Percentiles rank a stretch among this genome's conserved stretches.
These are phyloP conservation scores for Paxillus ammoniavirescens DNA, from an alignment of 768 basidiomycete genomes.

Conservation along the genomic window DNA sequence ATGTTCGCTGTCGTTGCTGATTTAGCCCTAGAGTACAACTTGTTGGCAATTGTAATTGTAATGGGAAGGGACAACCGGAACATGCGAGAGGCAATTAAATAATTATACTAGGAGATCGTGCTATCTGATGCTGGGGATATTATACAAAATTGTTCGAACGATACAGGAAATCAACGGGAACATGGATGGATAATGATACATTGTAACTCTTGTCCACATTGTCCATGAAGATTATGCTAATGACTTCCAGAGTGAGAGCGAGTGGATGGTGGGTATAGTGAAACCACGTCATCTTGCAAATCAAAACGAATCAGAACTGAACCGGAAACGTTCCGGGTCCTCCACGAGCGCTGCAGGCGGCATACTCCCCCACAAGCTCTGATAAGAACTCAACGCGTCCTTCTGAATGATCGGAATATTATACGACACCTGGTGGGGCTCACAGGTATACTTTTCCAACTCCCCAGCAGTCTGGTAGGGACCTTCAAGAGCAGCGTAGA, in stretches of 20 bases:
- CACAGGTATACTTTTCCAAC: slow-evolving; percentile 18
- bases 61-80: neutral
- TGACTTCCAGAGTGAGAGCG: neutral
- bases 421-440: slow-evolving; percentile 3
- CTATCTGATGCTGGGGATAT: no score
- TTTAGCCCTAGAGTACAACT: neutral
- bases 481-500: slow-evolving; percentile 19
- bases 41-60: neutral
- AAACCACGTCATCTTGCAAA: neutral
- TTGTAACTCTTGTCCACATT: neutral
- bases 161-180: neutral
- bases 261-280: neutral
- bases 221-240: neutral
- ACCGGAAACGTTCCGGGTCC: slow-evolving; percentile 1
- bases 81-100: neutral
- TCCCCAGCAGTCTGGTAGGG: slow-evolving; percentile 26
- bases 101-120: neutral
- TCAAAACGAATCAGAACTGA: neutral
- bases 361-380: slow-evolving; percentile 24
- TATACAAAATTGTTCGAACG: neutral
- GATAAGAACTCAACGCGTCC: slow-evolving; percentile 21
- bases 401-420: slow-evolving; percentile 13
- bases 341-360: slow-evolving; percentile 12
- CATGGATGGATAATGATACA: neutral
- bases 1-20: neutral